These are phyloP conservation scores for Singerocomus inundabilis DNA, from an alignment of 1,284 basidiomycete species.

Conservation along the genomic window DNA sequence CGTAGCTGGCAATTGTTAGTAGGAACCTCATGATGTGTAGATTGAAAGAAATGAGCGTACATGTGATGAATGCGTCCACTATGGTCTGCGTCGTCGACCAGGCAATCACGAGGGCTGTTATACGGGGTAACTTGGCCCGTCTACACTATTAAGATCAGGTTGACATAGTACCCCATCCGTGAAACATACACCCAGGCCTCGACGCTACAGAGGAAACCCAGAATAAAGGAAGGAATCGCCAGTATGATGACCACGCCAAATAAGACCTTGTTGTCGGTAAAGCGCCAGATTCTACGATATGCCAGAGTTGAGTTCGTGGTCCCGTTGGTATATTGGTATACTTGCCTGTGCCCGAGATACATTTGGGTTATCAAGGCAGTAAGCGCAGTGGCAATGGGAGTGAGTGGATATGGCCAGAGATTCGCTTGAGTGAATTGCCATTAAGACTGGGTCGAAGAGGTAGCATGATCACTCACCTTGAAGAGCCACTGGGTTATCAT, in stretches of 20 bases:
- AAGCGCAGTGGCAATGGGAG: too few relatives aligned
- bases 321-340: constrained; percentile 18
- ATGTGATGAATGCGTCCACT: constrained; percentile 41
- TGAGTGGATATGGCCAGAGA: constrained; percentile 41
- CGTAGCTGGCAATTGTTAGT: constrained; percentile 14
- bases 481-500: constrained; percentile 7
- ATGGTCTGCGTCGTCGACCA: constrained; percentile 44
- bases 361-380: too few relatives aligned
- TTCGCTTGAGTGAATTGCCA: background rate
- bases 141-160: constrained; percentile 17
- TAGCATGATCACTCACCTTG: background rate
- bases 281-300: constrained; percentile 26
- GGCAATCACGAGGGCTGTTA: constrained; percentile 31
- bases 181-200: constrained; percentile 37
- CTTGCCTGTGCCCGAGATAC: too few relatives aligned
- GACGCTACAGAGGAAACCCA: constrained; percentile 39
- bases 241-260: constrained; percentile 34
- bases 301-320: background rate
- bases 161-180: too few relatives aligned
- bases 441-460: background rate
- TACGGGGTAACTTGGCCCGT: constrained; percentile 21
- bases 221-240: constrained; percentile 36
- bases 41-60: constrained; percentile 21
- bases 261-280: constrained; percentile 38
- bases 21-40: background rate